Percentiles rank a stretch among this genome's conserved stretches.
Evolutionary conservation across 2,329 filamentous ascomycete genomes (phyloP).

Genomic region (Fulvia fulva): DNA sequence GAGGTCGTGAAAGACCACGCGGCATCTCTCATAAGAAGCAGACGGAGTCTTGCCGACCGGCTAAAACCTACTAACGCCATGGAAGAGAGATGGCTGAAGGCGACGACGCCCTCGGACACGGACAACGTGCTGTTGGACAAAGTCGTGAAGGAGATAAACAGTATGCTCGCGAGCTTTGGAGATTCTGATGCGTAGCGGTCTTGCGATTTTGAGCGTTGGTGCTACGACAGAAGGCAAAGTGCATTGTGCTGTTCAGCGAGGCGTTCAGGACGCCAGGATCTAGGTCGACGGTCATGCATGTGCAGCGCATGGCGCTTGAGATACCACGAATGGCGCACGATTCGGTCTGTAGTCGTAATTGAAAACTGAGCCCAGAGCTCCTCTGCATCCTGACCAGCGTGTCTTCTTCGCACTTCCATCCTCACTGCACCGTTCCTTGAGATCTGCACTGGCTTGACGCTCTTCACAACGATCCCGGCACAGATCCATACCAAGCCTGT

Average conservation of each 20-base stretch:
- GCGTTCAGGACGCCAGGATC: not conserved
- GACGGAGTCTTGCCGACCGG: conserved; percentile 65
- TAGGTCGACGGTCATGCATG: not conserved
- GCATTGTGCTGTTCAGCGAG: not conserved
- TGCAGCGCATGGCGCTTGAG: not conserved
- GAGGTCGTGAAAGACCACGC: conserved; percentile 72
- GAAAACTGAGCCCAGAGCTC: not conserved
- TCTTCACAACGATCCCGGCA: too few relatives aligned
- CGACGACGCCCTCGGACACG: conserved; percentile 39
- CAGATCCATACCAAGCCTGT: too few relatives aligned
- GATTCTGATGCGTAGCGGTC: conserved; percentile 2
- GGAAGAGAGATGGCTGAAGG: conserved; percentile 60
- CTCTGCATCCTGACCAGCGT: not conserved
- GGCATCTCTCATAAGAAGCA: conserved; percentile 66
- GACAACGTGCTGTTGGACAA: conserved; percentile 68
- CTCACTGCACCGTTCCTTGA: too few relatives aligned
- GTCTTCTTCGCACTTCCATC: not conserved
- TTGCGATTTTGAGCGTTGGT: not conserved
- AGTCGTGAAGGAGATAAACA: conserved; percentile 65
- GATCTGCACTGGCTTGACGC: too few relatives aligned
- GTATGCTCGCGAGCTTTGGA: conserved; percentile 44
- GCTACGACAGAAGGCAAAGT: not conserved
- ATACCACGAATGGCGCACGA: not conserved
- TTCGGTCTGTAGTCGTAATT: not conserved
- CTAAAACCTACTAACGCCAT: conserved; percentile 69